Evolutionary conservation across 2,329 filamentous ascomycete genomes (phyloP), one percentile per base, ranked within the genome.

Genomic region (Truncatella angustata): DNA sequence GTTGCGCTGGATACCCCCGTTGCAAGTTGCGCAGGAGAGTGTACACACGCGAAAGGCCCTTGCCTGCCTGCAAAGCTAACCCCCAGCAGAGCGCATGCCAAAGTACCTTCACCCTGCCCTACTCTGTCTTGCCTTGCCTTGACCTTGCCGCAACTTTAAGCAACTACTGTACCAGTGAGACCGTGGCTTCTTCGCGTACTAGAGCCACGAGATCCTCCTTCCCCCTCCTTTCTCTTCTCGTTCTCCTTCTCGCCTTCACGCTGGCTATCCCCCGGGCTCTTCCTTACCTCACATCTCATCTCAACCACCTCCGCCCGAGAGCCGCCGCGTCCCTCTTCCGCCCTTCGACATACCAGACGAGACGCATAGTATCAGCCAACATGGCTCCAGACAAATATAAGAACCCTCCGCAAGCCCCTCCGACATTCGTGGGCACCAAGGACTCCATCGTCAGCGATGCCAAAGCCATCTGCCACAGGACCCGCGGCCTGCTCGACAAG

Each of bases 401-500:
- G 69, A 87, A 79, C 66, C 89, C 89, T 57, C 89, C 90, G 3
- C 89, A 93, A 75, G 77, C 85, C 36, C 89, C 90, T 52, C 88
- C 89, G 50, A 79, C 85, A 66, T 94, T 93, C 73, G 90, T 81
- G 3, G 86, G 47, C 36, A 91, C 88, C 43, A 82, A 86, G 57
- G 79, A 86, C 54, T 82, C 80, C 59, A 80, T 94, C 58, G 70
- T 89, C 37, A 74, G 77, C 55, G 85, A 88, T 60, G 85, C 88
- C 45, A 83, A 89, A 71, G 74, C 73, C 51, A 70, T 89, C 49
- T 87, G 88, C 61, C 81, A 84, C 42, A 70, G 70, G 40, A 87
- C 81, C 43, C 84, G 87, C 58, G 70, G 73, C 18, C 68, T 88
- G 20, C 77, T 90, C 57, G 87, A 93, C 73, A 77, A 77, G 60